phyloP scores from a whole-genome alignment of 495 filamentous ascomycete genomes.

The Aspergillus leporis region DNA sequence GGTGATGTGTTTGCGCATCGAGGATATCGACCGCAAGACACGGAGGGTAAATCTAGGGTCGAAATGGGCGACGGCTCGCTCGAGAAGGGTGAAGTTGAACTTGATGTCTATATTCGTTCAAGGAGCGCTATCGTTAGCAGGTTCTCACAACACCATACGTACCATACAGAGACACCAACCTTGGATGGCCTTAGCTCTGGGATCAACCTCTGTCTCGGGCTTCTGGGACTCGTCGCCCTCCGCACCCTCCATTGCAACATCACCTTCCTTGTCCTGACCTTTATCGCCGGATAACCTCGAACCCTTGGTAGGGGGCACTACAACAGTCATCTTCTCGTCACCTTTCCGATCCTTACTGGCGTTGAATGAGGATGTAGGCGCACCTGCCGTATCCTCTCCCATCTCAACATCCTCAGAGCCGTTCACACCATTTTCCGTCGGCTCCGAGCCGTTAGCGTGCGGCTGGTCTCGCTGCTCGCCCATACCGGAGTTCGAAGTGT shows the following conservation, averaged over 20 bases:
- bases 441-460: slow-evolving; percentile 69
- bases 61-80: slow-evolving; percentile 89
- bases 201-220: slow-evolving; percentile 58
- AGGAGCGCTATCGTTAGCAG: slow-evolving; percentile 7
- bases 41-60: slow-evolving; percentile 93
- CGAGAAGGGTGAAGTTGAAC: slow-evolving; percentile 85
- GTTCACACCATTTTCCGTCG: slow-evolving; percentile 73
- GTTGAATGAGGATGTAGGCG: slow-evolving; percentile 53
- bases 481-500: slow-evolving; percentile 47
- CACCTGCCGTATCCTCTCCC: slow-evolving; percentile 70
- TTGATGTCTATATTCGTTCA: slow-evolving; percentile 70
- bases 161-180: slow-evolving; percentile 34
- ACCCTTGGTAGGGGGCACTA: slow-evolving; percentile 76
- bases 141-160: not conserved
- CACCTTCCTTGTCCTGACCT: slow-evolving; percentile 64
- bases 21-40: slow-evolving; percentile 91
- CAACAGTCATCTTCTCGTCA: slow-evolving; percentile 82
- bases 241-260: slow-evolving; percentile 70
- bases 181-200: slow-evolving; percentile 65
- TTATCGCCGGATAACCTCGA: slow-evolving; percentile 61
- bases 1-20: slow-evolving; percentile 86
- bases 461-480: slow-evolving; percentile 59
- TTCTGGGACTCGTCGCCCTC: slow-evolving; percentile 54
- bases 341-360: slow-evolving; percentile 70
- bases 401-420: slow-evolving; percentile 79